Percentiles rank a stretch among this genome's conserved stretches.
These are phyloP conservation scores for Alisma plantagoaquatica DNA, from an alignment of 106 monocot species.

Conservation along the genomic window DNA sequence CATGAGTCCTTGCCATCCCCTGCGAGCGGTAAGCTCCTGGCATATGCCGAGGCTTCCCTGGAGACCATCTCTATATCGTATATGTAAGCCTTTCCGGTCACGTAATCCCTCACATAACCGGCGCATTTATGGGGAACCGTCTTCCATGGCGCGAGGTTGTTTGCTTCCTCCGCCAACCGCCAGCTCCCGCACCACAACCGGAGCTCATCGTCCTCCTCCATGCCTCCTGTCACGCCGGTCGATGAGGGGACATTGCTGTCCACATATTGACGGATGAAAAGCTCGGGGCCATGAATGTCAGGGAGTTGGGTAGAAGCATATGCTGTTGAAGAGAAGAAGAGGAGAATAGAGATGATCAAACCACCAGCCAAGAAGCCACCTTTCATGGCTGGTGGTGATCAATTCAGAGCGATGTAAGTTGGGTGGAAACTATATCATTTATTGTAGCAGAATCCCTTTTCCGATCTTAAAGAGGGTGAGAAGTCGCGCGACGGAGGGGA, in stretches of 20 bases:
- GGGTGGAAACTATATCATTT: no score
- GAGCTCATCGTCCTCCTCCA: conserved; percentile 16
- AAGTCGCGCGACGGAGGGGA: no score
- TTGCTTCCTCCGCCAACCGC: conserved; percentile 66
- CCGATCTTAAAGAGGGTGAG: no score
- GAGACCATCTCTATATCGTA: conserved; percentile 54
- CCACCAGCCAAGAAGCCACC: background rate
- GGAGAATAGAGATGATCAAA: background rate
- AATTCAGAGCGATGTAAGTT: no score
- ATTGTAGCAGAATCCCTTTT: no score
- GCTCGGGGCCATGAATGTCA: conserved; percentile 3
- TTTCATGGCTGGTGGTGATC: conserved; percentile 3
- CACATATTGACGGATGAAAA: conserved; percentile 14
- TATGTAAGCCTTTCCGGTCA: conserved; percentile 41
- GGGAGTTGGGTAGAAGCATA: background rate
- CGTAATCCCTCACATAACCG: conserved; percentile 42
- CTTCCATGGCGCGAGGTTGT: conserved; percentile 54
- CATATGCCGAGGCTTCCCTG: conserved; percentile 34
- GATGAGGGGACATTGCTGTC: background rate
- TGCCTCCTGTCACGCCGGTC: background rate
- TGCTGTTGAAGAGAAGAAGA: background rate
- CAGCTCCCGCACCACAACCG: conserved; percentile 55
- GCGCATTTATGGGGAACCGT: conserved; percentile 47
- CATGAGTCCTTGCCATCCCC: conserved; percentile 75
- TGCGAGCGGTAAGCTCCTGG: conserved; percentile 16